Conservation (phyloP, 1,139 yeast genomes). For the Candida anutae region DNA sequence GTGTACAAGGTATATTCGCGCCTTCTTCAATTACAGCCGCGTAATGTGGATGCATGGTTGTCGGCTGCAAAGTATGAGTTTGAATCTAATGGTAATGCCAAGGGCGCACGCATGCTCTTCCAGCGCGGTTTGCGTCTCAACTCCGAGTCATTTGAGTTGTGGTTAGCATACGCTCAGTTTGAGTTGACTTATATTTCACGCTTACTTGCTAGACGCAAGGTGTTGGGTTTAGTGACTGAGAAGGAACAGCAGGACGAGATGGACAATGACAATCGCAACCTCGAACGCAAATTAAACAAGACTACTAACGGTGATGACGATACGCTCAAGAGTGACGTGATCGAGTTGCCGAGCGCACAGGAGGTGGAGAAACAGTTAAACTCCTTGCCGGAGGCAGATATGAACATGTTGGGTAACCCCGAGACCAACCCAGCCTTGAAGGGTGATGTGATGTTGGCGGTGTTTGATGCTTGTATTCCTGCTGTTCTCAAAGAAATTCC, state of each 20-base stretch:
- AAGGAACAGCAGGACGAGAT: constrained; percentile 55
- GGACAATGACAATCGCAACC: constrained; percentile 30
- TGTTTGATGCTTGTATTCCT: constrained; percentile 66
- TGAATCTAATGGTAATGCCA: constrained; percentile 80
- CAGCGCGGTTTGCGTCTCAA: constrained; percentile 84
- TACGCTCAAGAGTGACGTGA: constrained; percentile 29
- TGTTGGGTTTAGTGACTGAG: constrained; percentile 70
- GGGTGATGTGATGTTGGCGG: constrained; percentile 82
- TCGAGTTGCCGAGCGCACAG: constrained; percentile 43
- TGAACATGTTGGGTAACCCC: constrained; percentile 77
- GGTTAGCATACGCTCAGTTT: constrained; percentile 83
- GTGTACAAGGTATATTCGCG: constrained; percentile 77
- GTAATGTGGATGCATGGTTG: constrained; percentile 85
- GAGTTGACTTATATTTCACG: constrained; percentile 83
- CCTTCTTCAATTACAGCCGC: constrained; percentile 82
- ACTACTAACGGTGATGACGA: constrained; percentile 16
- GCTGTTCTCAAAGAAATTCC: constrained; percentile 33
- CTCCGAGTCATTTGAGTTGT: constrained; percentile 60
- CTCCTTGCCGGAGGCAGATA: constrained; percentile 78
- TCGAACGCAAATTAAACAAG: constrained; percentile 16
- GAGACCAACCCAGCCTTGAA: constrained; percentile 84
- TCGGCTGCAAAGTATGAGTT: constrained; percentile 93
- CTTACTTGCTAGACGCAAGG: constrained; percentile 72
- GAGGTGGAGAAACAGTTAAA: constrained; percentile 56
- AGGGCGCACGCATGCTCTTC: constrained; percentile 80